Percentiles rank a stretch among this genome's conserved stretches.
phyloP scores from a whole-genome alignment of 169 alveolate genomes.

The Plasmodium relictum region DNA sequence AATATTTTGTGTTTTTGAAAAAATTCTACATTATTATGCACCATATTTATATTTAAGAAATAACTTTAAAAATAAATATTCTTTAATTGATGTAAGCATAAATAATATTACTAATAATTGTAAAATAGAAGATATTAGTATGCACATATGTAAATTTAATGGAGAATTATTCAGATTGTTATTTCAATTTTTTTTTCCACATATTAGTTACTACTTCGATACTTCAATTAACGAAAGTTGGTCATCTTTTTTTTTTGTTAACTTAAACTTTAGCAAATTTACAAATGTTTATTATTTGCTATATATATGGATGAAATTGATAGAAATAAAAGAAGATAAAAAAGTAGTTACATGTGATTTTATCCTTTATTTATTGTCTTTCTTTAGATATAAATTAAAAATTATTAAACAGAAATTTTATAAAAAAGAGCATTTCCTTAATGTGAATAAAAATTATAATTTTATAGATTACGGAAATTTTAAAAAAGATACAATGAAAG shows the following conservation, averaged over 20 bases:
- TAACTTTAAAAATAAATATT: not conserved
- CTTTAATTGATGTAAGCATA: not conserved
- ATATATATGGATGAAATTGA: conserved; percentile 51
- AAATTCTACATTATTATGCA: conserved; percentile 65
- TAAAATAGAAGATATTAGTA: conserved; percentile 29
- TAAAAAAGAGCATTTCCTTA: conserved; percentile 11
- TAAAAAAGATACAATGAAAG: not conserved
- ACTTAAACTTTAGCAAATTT: conserved; percentile 64
- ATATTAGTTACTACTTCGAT: conserved; percentile 51
- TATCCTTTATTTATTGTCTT: conserved; percentile 60
- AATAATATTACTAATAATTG: not conserved
- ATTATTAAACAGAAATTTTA: conserved; percentile 23
- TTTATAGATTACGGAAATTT: too few relatives aligned
- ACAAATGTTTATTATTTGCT: conserved; percentile 52
- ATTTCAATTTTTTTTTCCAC: conserved; percentile 66
- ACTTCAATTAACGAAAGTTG: conserved; percentile 36
- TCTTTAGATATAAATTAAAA: conserved; percentile 36
- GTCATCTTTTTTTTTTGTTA: conserved; percentile 67
- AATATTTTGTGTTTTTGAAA: conserved; percentile 72
- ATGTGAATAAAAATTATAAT: not conserved
- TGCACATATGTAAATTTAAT: conserved; percentile 54
- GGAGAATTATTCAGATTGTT: conserved; percentile 47
- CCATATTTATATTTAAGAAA: conserved; percentile 56
- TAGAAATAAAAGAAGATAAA: conserved; percentile 43
- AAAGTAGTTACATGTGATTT: conserved; percentile 60